These are phyloP conservation scores for Nemania diffusa DNA, from an alignment of 2,329 filamentous ascomycete genomes.

Conservation along the genomic window DNA sequence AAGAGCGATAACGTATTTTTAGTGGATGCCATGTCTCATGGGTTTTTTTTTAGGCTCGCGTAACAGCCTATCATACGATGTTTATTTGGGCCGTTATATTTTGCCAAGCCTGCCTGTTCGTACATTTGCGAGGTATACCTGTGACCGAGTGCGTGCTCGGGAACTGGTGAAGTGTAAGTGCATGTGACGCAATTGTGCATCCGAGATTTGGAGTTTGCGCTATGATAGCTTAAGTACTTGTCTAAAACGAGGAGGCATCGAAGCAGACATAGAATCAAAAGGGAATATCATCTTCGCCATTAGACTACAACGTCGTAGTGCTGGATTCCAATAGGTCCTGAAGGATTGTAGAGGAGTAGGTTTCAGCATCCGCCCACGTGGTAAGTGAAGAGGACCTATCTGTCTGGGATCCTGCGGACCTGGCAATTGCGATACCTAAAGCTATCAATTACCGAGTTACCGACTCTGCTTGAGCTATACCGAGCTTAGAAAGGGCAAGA, in stretches of 20 bases:
- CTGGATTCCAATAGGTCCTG: not conserved
- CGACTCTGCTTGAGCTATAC: not conserved
- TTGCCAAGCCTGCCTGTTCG: constrained; percentile 10
- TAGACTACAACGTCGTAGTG: not conserved
- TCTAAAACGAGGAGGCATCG: not conserved
- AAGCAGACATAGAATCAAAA: not conserved
- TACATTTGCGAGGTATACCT: not conserved
- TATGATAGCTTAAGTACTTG: not conserved
- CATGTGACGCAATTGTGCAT: constrained; percentile 30
- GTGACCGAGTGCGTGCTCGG: not conserved
- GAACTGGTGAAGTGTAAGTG: not conserved
- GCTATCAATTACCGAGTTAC: not conserved
- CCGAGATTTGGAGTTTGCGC: constrained; percentile 6
- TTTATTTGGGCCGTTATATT: not conserved
- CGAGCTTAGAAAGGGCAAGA: not conserved
- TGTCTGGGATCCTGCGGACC: not conserved
- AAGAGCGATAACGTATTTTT: not conserved
- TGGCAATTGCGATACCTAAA: constrained; percentile 3
- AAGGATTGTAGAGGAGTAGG: not conserved
- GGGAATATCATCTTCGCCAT: not conserved
- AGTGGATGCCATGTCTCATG: not conserved
- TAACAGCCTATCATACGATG: constrained; percentile 16
- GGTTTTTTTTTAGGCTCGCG: not conserved
- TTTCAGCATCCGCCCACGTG: not conserved
- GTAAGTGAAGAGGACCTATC: not conserved